These are phyloP conservation scores for Sodiomyces alkalinus DNA, from an alignment of 2,329 filamentous ascomycete genomes.

Conservation along the genomic window DNA sequence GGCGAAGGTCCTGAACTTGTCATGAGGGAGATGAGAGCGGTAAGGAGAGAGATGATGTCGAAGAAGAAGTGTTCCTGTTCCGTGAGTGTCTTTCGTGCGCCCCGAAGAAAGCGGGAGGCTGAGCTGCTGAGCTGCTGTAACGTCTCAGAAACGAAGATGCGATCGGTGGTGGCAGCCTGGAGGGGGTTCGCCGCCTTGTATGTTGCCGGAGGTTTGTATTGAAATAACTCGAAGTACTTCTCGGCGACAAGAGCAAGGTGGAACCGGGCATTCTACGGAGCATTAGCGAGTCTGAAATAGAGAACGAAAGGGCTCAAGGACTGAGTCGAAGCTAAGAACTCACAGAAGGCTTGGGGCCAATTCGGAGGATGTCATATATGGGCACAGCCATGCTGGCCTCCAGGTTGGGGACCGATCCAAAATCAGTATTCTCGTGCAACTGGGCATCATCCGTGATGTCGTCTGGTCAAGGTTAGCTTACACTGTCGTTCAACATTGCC, in stretches of 20 bases:
- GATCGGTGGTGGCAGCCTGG: constrained; percentile 23
- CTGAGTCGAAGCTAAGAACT: too few species aligned
- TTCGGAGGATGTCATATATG: constrained; percentile 27
- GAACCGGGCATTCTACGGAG: constrained; percentile 27
- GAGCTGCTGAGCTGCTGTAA: constrained; percentile 26
- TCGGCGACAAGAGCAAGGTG: constrained; percentile 35
- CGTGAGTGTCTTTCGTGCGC: constrained; percentile 20
- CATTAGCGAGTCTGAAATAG: constrained; percentile 6
- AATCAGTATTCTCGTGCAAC: constrained; percentile 32
- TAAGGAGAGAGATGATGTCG: constrained; percentile 25
- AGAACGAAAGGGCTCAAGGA: too few species aligned
- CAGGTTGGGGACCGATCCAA: constrained; percentile 34
- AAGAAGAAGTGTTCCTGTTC: constrained; percentile 27
- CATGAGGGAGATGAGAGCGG: constrained; percentile 16
- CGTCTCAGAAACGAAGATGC: constrained; percentile 26
- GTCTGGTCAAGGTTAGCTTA: constrained; percentile 16
- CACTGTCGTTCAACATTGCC: neutral
- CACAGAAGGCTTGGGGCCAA: constrained; percentile 38
- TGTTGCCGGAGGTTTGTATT: constrained; percentile 30
- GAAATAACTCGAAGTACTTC: constrained; percentile 33
- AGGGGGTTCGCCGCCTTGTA: constrained; percentile 30
- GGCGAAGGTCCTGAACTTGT: neutral
- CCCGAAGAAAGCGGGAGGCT: constrained; percentile 21
- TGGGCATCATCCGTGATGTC: constrained; percentile 22
- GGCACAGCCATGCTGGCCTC: constrained; percentile 21